Percentiles rank a stretch among this genome's conserved stretches.
Conservation (phyloP, 2,329 filamentous ascomycete species). For the Fusarium liriodendri region DNA sequence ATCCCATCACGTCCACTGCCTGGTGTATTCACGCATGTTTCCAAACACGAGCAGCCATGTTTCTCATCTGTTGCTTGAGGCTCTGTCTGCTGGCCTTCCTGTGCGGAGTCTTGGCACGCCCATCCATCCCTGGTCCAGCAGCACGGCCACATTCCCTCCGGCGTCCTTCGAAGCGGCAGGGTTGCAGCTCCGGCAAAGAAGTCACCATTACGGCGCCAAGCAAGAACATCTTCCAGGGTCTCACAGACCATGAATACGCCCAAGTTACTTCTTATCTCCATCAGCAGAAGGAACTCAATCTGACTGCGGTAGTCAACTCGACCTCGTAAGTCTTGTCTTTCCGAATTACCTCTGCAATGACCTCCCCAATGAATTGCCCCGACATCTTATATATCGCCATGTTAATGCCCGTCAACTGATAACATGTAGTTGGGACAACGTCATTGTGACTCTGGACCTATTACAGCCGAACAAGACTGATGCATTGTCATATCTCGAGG, state of each 20-base stretch:
- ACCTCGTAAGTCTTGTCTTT: constrained; percentile 21
- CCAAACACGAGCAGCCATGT: constrained; percentile 2
- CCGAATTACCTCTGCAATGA: not conserved
- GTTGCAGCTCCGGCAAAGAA: constrained; percentile 1
- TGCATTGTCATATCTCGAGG: constrained; percentile 57
- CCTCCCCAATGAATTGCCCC: not conserved
- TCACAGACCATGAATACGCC: constrained; percentile 24
- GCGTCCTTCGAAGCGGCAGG: not conserved
- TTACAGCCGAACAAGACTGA: constrained; percentile 63
- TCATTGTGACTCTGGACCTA: constrained; percentile 47
- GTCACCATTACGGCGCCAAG: not conserved
- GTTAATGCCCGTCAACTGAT: not conserved
- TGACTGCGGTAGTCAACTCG: constrained; percentile 27
- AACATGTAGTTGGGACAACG: constrained; percentile 21
- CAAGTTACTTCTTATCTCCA: constrained; percentile 28
- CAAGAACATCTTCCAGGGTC: constrained; percentile 26
- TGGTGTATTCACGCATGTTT: not conserved
- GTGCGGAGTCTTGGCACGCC: not conserved
- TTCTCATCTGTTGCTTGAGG: not conserved
- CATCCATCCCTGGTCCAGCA: constrained; percentile 10
- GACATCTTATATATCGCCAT: not conserved
- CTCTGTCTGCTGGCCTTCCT: not conserved
- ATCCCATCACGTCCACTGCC: not conserved
- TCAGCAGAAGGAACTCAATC: constrained; percentile 20
- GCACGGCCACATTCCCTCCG: constrained; percentile 16